Evolutionary conservation across 768 basidiomycete species (phyloP).

Genomic region (Leccinum incarnatum): DNA sequence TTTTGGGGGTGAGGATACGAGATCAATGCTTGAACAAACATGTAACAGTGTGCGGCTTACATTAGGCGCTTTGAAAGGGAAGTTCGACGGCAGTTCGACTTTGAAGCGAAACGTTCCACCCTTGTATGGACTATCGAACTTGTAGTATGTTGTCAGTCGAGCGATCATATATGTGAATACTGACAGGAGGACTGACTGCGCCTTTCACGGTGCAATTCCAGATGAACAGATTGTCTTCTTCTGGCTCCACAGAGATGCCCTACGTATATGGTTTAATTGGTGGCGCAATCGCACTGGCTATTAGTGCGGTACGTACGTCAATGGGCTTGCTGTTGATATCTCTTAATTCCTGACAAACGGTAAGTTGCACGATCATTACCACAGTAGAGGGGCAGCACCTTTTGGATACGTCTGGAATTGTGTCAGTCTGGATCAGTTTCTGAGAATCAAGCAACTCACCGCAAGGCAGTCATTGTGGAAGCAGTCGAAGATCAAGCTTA

Average conservation of each 20-base stretch:
- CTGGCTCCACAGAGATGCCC: conserved; percentile 61
- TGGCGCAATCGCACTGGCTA: conserved; percentile 9
- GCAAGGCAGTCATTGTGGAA: conserved; percentile 38
- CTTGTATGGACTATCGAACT: conserved; percentile 83
- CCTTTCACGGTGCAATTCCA: conserved; percentile 82
- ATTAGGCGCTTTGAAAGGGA: conserved; percentile 83
- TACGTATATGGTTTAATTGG: conserved; percentile 28
- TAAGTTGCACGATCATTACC: conserved; percentile 7
- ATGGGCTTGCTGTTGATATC: conserved; percentile 64
- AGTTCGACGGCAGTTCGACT: conserved; percentile 70
- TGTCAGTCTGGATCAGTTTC: conserved; percentile 20
- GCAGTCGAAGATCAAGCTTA: conserved; percentile 2
- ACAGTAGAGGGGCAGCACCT: conserved; percentile 40
- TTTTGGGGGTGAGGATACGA: conserved; percentile 17
- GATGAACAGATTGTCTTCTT: conserved; percentile 69
- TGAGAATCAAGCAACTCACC: conserved; percentile 25
- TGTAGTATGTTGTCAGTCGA: conserved; percentile 4
- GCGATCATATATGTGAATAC: neutral
- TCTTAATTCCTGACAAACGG: conserved; percentile 54
- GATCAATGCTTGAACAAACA: conserved; percentile 2
- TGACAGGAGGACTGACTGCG: conserved; percentile 45
- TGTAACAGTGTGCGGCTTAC: conserved; percentile 38
- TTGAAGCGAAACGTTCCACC: conserved; percentile 76
- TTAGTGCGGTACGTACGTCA: conserved; percentile 43
- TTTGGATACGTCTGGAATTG: conserved; percentile 64